phyloP scores from a whole-genome alignment of 768 basidiomycete species.

The Trametes sanguinea region DNA sequence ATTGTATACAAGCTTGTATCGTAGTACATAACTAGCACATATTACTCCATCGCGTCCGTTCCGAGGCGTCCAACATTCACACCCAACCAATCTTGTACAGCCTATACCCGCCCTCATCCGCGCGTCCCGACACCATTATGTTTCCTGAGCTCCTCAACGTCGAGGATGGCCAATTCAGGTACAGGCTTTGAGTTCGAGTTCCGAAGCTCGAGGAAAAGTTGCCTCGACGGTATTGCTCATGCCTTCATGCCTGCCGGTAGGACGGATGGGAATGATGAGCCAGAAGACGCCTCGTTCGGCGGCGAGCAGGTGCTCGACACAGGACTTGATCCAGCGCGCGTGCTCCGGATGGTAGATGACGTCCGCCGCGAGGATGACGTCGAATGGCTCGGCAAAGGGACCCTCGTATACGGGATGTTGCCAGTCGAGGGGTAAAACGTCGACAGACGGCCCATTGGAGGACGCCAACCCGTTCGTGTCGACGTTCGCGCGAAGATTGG shows the following conservation, averaged over 20 bases:
- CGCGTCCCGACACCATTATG: conserved; percentile 60
- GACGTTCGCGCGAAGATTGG: conserved; percentile 66
- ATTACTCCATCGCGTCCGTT: neutral
- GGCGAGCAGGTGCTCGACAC: conserved; percentile 54
- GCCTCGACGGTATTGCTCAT: conserved; percentile 57
- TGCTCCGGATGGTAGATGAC: conserved; percentile 75
- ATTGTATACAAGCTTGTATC: conserved; percentile 20
- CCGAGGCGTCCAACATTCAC: neutral
- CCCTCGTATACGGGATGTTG: conserved; percentile 41
- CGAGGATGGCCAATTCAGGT: conserved; percentile 47
- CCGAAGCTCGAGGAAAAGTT: conserved; percentile 44
- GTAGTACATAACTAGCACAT: conserved; percentile 14
- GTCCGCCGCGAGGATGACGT: conserved; percentile 77
- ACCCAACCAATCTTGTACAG: conserved; percentile 76
- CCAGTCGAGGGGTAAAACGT: conserved; percentile 67
- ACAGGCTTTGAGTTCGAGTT: neutral
- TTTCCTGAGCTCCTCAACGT: conserved; percentile 48
- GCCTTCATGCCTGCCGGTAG: conserved; percentile 62
- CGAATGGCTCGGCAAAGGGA: conserved; percentile 49
- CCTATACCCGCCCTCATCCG: conserved; percentile 69
- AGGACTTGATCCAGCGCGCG: conserved; percentile 65
- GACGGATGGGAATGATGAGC: conserved; percentile 72
- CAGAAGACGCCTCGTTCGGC: conserved; percentile 51
- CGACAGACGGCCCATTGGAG: conserved; percentile 33
- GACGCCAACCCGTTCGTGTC: conserved; percentile 45